A percentile compares a stretch with the other conserved stretches of the same genome.
phyloP scores from a whole-genome alignment of 371 early-diverging fungal genomes.

The Zychaea mexicana region DNA sequence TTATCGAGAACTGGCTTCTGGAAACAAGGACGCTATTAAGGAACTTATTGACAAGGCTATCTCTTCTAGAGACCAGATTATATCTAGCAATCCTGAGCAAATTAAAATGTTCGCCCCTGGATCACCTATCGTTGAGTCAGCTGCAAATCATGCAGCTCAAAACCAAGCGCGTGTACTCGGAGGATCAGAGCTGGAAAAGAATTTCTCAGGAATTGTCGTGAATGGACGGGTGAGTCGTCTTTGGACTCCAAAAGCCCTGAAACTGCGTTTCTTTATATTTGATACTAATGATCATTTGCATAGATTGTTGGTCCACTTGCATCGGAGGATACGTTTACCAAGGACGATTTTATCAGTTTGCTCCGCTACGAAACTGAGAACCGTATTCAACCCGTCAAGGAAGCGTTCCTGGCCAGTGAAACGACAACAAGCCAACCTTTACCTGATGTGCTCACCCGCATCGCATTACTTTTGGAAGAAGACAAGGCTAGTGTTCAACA shows the following conservation, averaged over 20 bases:
- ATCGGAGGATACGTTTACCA: slow-evolving; percentile 32
- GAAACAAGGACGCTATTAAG: slow-evolving; percentile 14
- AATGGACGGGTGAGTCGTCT: slow-evolving; percentile 50
- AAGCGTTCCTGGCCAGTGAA: slow-evolving; percentile 5
- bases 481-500: slow-evolving; percentile 25
- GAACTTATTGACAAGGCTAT: slow-evolving; percentile 2
- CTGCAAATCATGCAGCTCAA: slow-evolving; percentile 19
- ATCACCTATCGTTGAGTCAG: slow-evolving; percentile 34
- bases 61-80: not conserved
- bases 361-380: slow-evolving; percentile 42
- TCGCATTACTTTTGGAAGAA: slow-evolving; percentile 28
- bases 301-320: slow-evolving; percentile 60
- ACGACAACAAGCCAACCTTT: not conserved
- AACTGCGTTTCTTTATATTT: not conserved
- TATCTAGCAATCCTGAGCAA: slow-evolving; percentile 18
- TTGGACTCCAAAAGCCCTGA: no score
- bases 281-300: not conserved
- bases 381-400: slow-evolving; percentile 37
- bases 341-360: slow-evolving; percentile 54
- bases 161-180: slow-evolving; percentile 13
- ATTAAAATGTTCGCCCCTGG: slow-evolving; percentile 33
- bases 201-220: slow-evolving; percentile 31
- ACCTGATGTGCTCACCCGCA: slow-evolving; percentile 25
- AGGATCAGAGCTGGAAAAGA: slow-evolving; percentile 22
- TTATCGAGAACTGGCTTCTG: slow-evolving; percentile 7